phyloP scores from a whole-genome alignment of 2,329 filamentous ascomycete species.

The Aspergillus pseudoterreus region DNA sequence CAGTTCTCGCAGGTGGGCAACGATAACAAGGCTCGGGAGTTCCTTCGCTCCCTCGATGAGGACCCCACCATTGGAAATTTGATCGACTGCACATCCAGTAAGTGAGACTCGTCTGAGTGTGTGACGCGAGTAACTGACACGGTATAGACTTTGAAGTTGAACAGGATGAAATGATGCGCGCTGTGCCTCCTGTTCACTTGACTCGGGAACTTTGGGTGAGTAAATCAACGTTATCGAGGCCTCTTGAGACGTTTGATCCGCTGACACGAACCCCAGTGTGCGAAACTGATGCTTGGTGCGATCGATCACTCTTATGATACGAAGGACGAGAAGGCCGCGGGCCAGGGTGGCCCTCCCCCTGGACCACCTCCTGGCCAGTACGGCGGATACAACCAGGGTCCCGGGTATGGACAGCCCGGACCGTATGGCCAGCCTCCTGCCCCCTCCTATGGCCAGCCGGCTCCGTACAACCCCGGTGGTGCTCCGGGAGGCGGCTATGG shows the following conservation, averaged over 20 bases:
- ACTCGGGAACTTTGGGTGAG: constrained; percentile 62
- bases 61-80: constrained; percentile 59
- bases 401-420: constrained; percentile 19
- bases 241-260: neutral
- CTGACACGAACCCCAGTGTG: constrained; percentile 39
- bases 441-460: constrained; percentile 6
- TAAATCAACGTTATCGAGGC: neutral
- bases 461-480: constrained; percentile 4
- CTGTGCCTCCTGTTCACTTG: constrained; percentile 59
- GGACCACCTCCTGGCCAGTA: constrained; percentile 35
- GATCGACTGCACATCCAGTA: constrained; percentile 67
- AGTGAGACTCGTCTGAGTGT: constrained; percentile 23
- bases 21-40: constrained; percentile 61
- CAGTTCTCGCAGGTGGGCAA: constrained; percentile 69
- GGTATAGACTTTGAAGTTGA: constrained; percentile 62
- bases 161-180: constrained; percentile 61
- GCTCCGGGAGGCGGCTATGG: constrained; percentile 11
- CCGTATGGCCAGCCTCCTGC: constrained; percentile 12
- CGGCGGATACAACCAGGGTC: constrained; percentile 26
- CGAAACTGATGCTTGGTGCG: constrained; percentile 64
- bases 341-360: constrained; percentile 23
- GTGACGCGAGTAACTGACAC: constrained; percentile 3
- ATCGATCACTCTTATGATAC: constrained; percentile 64
- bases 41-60: constrained; percentile 61
- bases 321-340: constrained; percentile 58